These are phyloP conservation scores for Epichloe festucae DNA, from an alignment of 2,329 filamentous ascomycete genomes.

Conservation along the genomic window DNA sequence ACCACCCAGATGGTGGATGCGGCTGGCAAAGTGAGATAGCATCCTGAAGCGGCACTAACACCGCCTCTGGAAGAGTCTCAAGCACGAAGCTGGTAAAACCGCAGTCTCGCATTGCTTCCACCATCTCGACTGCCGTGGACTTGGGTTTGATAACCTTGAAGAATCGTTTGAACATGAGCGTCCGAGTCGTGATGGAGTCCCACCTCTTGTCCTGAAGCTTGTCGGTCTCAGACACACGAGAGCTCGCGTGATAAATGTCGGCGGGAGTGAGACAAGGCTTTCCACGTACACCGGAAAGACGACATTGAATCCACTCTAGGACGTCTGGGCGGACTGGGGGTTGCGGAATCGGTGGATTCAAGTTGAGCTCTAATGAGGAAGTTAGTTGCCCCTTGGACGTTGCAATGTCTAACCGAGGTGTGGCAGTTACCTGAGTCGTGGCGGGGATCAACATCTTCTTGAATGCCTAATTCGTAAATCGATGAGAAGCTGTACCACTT, in stretches of 20 bases:
- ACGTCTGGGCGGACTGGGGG: slow-evolving; percentile 27
- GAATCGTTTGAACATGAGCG: slow-evolving; percentile 55
- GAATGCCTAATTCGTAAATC: slow-evolving; percentile 39
- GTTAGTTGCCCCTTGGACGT: neutral
- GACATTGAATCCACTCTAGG: slow-evolving; percentile 40
- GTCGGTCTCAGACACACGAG: slow-evolving; percentile 22
- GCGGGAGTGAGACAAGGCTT: slow-evolving; percentile 29
- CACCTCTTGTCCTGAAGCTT: slow-evolving; percentile 26
- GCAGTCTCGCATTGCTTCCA: slow-evolving; percentile 60
- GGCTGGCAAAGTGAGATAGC: slow-evolving; percentile 73
- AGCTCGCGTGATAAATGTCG: slow-evolving; percentile 30
- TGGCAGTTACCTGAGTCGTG: slow-evolving; percentile 26
- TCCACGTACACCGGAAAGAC: slow-evolving; percentile 26
- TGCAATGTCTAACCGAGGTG: neutral
- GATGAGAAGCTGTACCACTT: slow-evolving; percentile 46
- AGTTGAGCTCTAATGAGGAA: slow-evolving; percentile 16
- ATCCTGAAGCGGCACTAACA: slow-evolving; percentile 72
- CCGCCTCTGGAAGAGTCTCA: slow-evolving; percentile 72
- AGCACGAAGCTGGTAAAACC: slow-evolving; percentile 55
- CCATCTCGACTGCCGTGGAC: slow-evolving; percentile 45
- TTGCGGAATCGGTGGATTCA: slow-evolving; percentile 20
- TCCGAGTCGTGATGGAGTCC: slow-evolving; percentile 47
- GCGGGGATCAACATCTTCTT: slow-evolving; percentile 29
- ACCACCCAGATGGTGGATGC: slow-evolving; percentile 69
- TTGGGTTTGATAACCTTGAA: slow-evolving; percentile 43